phyloP scores from a whole-genome alignment of 495 filamentous ascomycete species.

The Penicillium argentinense region DNA sequence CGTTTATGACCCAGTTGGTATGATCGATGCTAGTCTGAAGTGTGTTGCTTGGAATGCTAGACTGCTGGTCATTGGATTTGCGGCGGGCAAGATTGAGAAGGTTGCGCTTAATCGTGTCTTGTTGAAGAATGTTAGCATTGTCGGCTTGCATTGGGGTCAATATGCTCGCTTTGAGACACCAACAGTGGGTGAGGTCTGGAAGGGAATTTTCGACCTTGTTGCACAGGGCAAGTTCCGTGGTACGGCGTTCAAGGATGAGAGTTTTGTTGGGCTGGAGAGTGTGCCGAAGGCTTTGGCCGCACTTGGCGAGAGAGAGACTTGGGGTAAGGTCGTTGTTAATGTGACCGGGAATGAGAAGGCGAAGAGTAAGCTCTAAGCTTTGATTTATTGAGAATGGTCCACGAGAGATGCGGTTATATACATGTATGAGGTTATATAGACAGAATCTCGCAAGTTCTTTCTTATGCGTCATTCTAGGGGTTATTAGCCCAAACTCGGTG shows the following conservation, averaged over 20 bases:
- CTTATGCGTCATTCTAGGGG: too few species aligned
- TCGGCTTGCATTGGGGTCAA: conserved; percentile 89
- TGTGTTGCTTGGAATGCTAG: conserved; percentile 91
- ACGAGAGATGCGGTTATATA: not conserved
- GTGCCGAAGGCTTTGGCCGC: conserved; percentile 75
- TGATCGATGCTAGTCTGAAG: conserved; percentile 81
- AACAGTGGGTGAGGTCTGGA: conserved; percentile 73
- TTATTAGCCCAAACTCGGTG: too few species aligned
- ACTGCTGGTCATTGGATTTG: conserved; percentile 86
- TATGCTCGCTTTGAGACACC: conserved; percentile 73
- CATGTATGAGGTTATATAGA: too few species aligned
- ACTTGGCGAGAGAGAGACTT: conserved; percentile 77
- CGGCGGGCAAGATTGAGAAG: conserved; percentile 86
- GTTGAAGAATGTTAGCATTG: conserved; percentile 89
- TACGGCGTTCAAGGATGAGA: conserved; percentile 78
- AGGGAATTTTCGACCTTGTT: conserved; percentile 75
- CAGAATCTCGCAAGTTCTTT: too few species aligned
- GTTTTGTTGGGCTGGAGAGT: conserved; percentile 78
- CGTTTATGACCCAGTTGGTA: conserved; percentile 85
- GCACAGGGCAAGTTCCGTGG: conserved; percentile 74
- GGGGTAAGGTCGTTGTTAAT: conserved; percentile 95
- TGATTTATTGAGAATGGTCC: too few species aligned
- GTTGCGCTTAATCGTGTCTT: conserved; percentile 87
- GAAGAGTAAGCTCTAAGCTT: conserved; percentile 53
- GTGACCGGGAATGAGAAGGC: conserved; percentile 63